Evolutionary conservation across 2,329 filamentous ascomycete genomes (phyloP), one percentile per base, ranked within the genome.

Genomic region (Fusarium veterinarium): DNA sequence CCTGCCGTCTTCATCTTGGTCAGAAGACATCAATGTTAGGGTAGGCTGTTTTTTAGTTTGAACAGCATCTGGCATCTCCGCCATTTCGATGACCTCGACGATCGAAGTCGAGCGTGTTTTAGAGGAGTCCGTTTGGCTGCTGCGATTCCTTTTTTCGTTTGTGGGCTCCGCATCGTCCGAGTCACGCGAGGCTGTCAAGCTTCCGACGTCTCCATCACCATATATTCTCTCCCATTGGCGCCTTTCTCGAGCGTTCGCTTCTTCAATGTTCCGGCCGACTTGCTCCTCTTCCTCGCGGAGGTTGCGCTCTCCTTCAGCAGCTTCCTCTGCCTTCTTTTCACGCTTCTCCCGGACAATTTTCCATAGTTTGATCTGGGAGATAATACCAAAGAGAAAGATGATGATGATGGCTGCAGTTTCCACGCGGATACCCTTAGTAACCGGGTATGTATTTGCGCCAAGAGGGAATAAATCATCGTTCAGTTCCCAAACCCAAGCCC

Each of bases 331-430:
- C 75, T 83, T 88, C 81, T 85, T 84, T 74, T 86, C 84, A 55
- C 89, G 86, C 49, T 86, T 86, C 67, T 91, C 87, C 76, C 91
- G 90, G 67, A 97, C 89, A 12, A 97, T 86, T 70, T 91, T 94
- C 95, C 95, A 98, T 19, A 98, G 84, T 76, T 92, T 93, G 75
- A 96, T 85, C 80, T 98, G 95, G 0, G 94, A 97, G 46, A 97
- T 87, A 30, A 97, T 84, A 5, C 95, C 95, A 23, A 93, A 85
- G 14, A 94, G 80, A 65, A 89, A 91, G 25, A 97, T 84, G 33
- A 98, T 88, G 58, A 97, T 83, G 30, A 93, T 92, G 2, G 90
- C 89, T 1, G 94, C 95, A 35, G 94, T 89, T 80, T 98, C 95
- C 19, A 96, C 95, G 42, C 91, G 90, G 62, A 98, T 96, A 5